Evolutionary conservation across 371 early-diverging fungal species (phyloP).

Genomic region (Mortierella sp.): DNA sequence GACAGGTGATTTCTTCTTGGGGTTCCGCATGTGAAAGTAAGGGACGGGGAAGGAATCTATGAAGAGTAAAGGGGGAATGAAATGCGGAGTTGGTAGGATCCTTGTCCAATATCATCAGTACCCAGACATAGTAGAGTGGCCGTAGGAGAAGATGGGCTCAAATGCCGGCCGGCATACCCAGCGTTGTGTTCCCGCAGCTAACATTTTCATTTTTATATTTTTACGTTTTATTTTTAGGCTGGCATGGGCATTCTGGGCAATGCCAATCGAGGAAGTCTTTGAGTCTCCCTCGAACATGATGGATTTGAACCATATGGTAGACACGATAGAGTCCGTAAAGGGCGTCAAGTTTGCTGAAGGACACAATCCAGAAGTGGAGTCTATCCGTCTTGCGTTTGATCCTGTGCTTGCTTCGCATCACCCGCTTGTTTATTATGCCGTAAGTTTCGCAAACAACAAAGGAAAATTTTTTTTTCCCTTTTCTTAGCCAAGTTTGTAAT

Average conservation of each 20-base stretch:
- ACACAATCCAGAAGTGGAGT: slow-evolving; percentile 67
- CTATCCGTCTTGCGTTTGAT: slow-evolving; percentile 72
- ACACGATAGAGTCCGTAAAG: slow-evolving; percentile 59
- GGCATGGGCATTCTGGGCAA: slow-evolving; percentile 68
- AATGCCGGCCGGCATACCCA: too few species aligned
- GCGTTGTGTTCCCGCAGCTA: neutral
- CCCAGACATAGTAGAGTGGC: neutral
- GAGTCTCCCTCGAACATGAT: slow-evolving; percentile 51
- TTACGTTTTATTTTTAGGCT: slow-evolving; percentile 56
- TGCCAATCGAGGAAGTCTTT: slow-evolving; percentile 59
- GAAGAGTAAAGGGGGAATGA: neutral
- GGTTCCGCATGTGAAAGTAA: slow-evolving; percentile 1
- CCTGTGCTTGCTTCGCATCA: slow-evolving; percentile 76
- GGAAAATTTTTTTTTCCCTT: neutral
- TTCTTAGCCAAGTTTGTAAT: neutral
- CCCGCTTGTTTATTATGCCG: slow-evolving; percentile 72
- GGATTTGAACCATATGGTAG: slow-evolving; percentile 64
- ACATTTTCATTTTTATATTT: slow-evolving; percentile 8
- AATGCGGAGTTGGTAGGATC: neutral
- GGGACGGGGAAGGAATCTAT: neutral
- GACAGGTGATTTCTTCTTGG: neutral
- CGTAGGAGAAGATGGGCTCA: slow-evolving; percentile 5
- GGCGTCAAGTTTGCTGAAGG: slow-evolving; percentile 64
- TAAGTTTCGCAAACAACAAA: slow-evolving; percentile 31
- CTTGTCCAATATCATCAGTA: neutral